These are phyloP conservation scores for Phoenix dactylifera DNA, from an alignment of 176 grass and related monocot species.

Conservation along the genomic window DNA sequence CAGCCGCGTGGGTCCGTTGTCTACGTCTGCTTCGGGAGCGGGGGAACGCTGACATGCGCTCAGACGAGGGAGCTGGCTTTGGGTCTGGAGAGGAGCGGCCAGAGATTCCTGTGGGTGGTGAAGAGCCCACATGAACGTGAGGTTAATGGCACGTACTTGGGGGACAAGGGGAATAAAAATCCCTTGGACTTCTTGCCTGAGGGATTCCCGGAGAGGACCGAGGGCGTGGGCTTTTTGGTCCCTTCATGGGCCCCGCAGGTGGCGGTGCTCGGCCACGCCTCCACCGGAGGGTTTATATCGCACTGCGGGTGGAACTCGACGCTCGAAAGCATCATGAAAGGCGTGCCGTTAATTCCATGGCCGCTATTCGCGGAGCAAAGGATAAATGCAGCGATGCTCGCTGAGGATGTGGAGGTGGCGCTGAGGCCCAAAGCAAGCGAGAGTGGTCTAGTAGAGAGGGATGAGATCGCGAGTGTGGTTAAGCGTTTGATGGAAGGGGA, in stretches of 20 bases:
- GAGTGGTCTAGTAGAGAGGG: constrained; percentile 41
- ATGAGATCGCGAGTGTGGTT: constrained; percentile 24
- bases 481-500: constrained; percentile 19
- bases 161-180: background rate
- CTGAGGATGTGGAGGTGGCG: background rate
- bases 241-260: background rate
- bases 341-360: constrained; percentile 36
- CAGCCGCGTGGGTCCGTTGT: background rate
- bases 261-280: background rate
- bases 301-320: constrained; percentile 36
- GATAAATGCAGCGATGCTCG: constrained; percentile 32
- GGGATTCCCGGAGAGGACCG: background rate
- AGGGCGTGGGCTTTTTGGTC: background rate
- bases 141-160: too few relatives aligned
- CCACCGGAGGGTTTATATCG: constrained; percentile 15
- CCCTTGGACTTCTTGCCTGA: background rate
- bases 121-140: background rate
- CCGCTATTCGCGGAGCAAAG: constrained; percentile 33
- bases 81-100: constrained; percentile 11
- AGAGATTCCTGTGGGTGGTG: constrained; percentile 5
- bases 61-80: constrained; percentile 3
- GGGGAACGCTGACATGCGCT: background rate
- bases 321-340: constrained; percentile 13
- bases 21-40: background rate
- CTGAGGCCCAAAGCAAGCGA: constrained; percentile 12